Conservation (phyloP, 108 stramenopile genomes). For the Pseudonitzschia multiseries region DNA sequence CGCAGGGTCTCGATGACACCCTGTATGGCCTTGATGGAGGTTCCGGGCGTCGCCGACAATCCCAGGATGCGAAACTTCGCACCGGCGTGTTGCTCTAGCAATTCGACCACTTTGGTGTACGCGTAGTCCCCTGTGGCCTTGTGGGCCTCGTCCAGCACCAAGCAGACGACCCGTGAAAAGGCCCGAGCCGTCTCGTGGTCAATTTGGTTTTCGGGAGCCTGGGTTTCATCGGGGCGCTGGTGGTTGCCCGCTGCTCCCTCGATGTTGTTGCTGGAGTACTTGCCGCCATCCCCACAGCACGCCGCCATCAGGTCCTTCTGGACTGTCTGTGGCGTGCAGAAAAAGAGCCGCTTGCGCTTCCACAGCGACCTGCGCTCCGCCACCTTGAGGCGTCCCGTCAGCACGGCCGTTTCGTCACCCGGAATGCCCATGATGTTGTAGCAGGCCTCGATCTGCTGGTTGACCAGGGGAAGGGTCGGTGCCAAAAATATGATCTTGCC, state of each 20-base stretch:
- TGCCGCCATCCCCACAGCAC: slow-evolving; percentile 15
- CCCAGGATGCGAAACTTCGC: slow-evolving; percentile 82
- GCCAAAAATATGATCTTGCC: slow-evolving; percentile 83
- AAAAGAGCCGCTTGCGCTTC: slow-evolving; percentile 84
- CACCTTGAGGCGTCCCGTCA: slow-evolving; percentile 58
- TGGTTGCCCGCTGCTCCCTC: neutral
- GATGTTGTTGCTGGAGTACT: neutral
- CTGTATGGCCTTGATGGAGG: slow-evolving; percentile 83
- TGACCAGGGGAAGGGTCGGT: slow-evolving; percentile 94
- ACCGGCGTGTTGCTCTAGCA: slow-evolving; percentile 44
- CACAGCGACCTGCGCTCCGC: slow-evolving; percentile 57
- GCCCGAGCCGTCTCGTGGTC: slow-evolving; percentile 5
- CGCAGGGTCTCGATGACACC: slow-evolving; percentile 70
- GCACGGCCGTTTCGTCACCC: slow-evolving; percentile 70
- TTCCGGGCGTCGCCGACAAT: slow-evolving; percentile 95
- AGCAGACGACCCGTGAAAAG: slow-evolving; percentile 67
- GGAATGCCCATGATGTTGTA: slow-evolving; percentile 87
- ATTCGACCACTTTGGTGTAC: slow-evolving; percentile 66
- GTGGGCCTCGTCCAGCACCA: slow-evolving; percentile 98
- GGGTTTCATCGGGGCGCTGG: neutral
- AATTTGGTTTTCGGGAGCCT: neutral
- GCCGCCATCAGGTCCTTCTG: slow-evolving; percentile 81
- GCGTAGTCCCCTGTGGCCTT: slow-evolving; percentile 93
- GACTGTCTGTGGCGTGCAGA: slow-evolving; percentile 96
- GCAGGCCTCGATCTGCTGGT: slow-evolving; percentile 95